Base-by-base conservation (phyloP, 169 alveolate genomes). In the Plasmodium berghei region DNA sequence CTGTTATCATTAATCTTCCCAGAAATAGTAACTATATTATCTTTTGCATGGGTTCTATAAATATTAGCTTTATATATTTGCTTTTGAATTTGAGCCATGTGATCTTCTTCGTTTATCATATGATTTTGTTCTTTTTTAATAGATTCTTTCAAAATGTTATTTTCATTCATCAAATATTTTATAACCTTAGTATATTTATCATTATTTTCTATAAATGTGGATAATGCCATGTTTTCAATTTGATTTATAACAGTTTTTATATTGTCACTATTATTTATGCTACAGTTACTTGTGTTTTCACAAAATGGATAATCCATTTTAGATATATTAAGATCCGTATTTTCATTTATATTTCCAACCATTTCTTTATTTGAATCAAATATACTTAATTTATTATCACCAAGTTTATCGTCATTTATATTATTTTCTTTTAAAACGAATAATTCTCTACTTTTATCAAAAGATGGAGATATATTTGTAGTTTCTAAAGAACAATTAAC, bases 191-290 rank as follows among this genome's bases (percentile, higher is more conserved):
- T 54, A 48, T 69, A 83, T 28, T 83, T 83, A 52, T 83, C 83
- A 10, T 66, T 83, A 83, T 83, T 83, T 12, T 83, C 90, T 45
- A 83, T 83, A 58, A 67, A 83, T 9, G 80, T 83, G 45, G 90
- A 83, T n/a, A 83, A 48, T 26, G 90, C 72, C 55, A 83, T 69
- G 34, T 83, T 83, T 10, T 69, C 90, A 83, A 83, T 67, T 67
- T 83, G 67, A 48, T 71, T 40, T 1, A 83, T 56, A 59, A 67
- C 67, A 10, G 66, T 83, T 55, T 83, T 83, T 55, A 83, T 66
- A 55, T 54, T 67, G 14, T 20, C 18, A 12, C 42, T 61, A 58
- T 66, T 69, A n/a, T 26, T 66, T 55, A 83, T 66, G 22, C 22
- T 67, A 8, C 26, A 10, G 6, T 18, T 61, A 58, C 67, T 69